Evolutionary conservation across 495 filamentous ascomycete species (phyloP), one percentile per base, ranked within the genome.

Genomic region (Cenococcum geophilum): DNA sequence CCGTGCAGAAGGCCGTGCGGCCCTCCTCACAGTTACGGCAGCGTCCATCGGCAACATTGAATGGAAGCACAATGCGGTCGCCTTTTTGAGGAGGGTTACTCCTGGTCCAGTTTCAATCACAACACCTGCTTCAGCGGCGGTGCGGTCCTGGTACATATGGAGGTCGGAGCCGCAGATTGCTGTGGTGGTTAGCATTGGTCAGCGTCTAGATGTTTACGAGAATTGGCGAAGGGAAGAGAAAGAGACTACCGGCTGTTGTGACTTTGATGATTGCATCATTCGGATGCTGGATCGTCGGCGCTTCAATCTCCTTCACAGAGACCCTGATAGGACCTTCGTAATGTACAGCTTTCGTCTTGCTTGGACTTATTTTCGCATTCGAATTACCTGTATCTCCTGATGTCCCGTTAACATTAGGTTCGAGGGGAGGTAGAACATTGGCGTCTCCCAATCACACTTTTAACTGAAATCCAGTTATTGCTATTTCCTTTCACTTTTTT

Each of bases 1-100:
- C 71, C 2, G 70, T 82, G 65, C 79, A 83, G 60, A 83, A 83
- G 0, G 80, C 81, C 4, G 81, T 84, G 27, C 73, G 76, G 0
- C 82, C 80, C 43, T 83, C 80, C 58, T 83, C 81, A 56, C 82
- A 83, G 63, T 84, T 84, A 11, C 74, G 71, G 68, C 79, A 84
- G 12, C 80, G 76, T 1, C 81, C 80, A 64, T 84, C 80, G 0
- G 79, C 80, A 5, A 82, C 80, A 56, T 84, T 82, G 70, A 82
- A 83, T 0, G 81, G 80, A 68, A 84, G 75, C 0, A 84, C 80
- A 1, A 82, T 78, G n/a, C 80, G 74, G 61, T 82, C 62, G 18
- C 62, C 62, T 45, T 60, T 25, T 64, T 34, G 6, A 60, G 63
- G 16, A 77, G 66, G 40, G 78, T 78, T 8, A 82, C 78, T 5